Percentiles rank a stretch among this genome's conserved stretches.
These are phyloP conservation scores for Syzygium oleosum DNA, from an alignment of 345 rosid genomes.

Conservation along the genomic window DNA sequence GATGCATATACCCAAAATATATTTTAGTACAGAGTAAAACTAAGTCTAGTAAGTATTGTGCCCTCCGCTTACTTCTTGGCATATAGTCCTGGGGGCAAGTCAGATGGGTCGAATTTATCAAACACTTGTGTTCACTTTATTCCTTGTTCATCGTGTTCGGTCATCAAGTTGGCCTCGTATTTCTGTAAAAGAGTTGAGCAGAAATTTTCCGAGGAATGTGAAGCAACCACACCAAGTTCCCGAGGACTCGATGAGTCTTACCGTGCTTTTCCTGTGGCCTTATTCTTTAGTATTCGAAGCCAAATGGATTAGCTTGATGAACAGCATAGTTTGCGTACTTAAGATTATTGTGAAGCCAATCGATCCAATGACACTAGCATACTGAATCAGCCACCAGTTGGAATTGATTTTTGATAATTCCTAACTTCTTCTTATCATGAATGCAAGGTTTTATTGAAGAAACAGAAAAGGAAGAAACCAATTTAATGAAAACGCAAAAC, in stretches of 20 bases:
- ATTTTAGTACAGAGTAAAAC: not conserved
- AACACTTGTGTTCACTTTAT: not conserved
- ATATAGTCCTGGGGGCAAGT: not conserved
- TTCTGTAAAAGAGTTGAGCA: not conserved
- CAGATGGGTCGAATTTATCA: not conserved
- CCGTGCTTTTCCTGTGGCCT: not conserved
- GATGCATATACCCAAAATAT: not conserved
- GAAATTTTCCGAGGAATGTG: not conserved
- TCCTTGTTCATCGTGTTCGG: not conserved
- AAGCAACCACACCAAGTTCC: not conserved
- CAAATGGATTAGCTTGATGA: not conserved
- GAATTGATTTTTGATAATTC: not conserved
- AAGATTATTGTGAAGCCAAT: not conserved
- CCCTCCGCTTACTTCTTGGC: not conserved
- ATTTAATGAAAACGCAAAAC: not conserved
- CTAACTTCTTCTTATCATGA: not conserved
- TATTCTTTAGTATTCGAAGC: not conserved
- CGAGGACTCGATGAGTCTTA: not conserved
- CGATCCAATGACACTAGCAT: not conserved
- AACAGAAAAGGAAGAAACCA: not conserved
- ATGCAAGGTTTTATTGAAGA: not conserved
- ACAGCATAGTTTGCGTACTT: not conserved
- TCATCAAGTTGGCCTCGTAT: not conserved
- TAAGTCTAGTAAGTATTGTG: not conserved
- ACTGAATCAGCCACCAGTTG: not conserved